These are phyloP conservation scores for Novymonas esmeraldas DNA, from an alignment of 208 protist genomes.

Conservation along the genomic window DNA sequence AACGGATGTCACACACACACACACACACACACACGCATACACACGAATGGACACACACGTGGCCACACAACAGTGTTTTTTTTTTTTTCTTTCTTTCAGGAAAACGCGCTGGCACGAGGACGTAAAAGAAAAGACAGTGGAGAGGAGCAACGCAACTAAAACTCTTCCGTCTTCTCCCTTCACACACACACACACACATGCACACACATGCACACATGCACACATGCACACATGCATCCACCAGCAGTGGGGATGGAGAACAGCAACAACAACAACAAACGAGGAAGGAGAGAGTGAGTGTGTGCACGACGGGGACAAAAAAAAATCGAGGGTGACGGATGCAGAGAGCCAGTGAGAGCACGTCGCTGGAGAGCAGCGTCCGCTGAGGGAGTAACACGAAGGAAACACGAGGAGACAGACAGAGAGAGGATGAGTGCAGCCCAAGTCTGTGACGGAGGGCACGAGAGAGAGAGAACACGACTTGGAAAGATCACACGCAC, in stretches of 20 bases:
- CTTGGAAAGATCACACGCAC: neutral
- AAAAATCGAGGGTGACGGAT: neutral
- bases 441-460: neutral
- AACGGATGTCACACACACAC: no score
- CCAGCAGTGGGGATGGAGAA: no score
- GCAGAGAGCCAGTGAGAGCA: neutral
- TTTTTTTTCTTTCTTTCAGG: no score
- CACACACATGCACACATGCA: constrained; percentile 8
- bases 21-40: neutral
- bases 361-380: neutral
- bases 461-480: neutral
- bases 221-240: no score
- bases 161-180: neutral
- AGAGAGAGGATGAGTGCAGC: neutral
- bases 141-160: neutral
- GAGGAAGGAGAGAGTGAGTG: neutral
- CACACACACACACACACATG: neutral
- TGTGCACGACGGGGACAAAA: neutral
- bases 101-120: neutral
- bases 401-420: neutral
- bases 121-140: neutral
- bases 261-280: constrained; percentile 3
- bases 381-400: neutral
- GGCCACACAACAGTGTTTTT: no score
- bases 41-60: neutral